These are phyloP conservation scores for Ustilago lituana DNA, from an alignment of 1,284 basidiomycete species.

Conservation along the genomic window DNA sequence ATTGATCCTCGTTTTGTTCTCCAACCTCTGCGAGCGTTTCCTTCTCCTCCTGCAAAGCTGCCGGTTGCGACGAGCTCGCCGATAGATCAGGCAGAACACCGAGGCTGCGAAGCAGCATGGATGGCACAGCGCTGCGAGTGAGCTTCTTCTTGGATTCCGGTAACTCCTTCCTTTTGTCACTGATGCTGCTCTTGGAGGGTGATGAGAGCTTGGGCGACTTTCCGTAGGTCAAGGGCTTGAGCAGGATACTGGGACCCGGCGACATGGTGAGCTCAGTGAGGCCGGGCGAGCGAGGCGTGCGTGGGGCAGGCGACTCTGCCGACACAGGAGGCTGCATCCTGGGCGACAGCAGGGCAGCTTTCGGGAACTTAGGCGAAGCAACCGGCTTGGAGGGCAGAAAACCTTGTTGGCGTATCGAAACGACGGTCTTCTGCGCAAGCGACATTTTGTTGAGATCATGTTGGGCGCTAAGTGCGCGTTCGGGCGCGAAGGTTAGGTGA, in stretches of 20 bases:
- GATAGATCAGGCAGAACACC: slow-evolving; percentile 35
- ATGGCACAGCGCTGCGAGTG: slow-evolving; percentile 41
- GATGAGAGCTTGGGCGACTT: slow-evolving; percentile 30
- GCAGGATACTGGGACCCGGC: slow-evolving; percentile 43
- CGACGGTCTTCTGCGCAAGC: slow-evolving; percentile 25
- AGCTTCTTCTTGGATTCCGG: slow-evolving; percentile 37
- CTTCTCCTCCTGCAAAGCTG: slow-evolving; percentile 4
- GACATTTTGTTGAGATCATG: slow-evolving; percentile 30
- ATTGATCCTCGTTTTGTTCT: not conserved
- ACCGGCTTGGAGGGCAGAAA: slow-evolving; percentile 16
- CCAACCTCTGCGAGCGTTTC: slow-evolving; percentile 9
- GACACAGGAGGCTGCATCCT: slow-evolving; percentile 29
- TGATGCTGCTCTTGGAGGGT: slow-evolving; percentile 8
- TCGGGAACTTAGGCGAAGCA: slow-evolving; percentile 33
- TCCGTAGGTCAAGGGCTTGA: slow-evolving; percentile 38
- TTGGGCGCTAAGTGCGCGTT: slow-evolving; percentile 28
- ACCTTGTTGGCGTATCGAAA: slow-evolving; percentile 23
- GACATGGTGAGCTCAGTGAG: slow-evolving; percentile 45
- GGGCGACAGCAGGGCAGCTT: slow-evolving; percentile 37
- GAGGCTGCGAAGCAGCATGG: slow-evolving; percentile 48
- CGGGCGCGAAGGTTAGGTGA: slow-evolving; percentile 28
- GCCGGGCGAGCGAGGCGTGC: slow-evolving; percentile 24
- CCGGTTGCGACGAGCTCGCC: slow-evolving; percentile 5
- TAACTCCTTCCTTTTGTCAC: slow-evolving; percentile 7
- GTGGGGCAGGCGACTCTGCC: slow-evolving; percentile 13